A percentile compares a stretch with the other conserved stretches of the same genome.
Conservation (phyloP, 2,329 filamentous ascomycete species). For the Phialophora expanda region DNA sequence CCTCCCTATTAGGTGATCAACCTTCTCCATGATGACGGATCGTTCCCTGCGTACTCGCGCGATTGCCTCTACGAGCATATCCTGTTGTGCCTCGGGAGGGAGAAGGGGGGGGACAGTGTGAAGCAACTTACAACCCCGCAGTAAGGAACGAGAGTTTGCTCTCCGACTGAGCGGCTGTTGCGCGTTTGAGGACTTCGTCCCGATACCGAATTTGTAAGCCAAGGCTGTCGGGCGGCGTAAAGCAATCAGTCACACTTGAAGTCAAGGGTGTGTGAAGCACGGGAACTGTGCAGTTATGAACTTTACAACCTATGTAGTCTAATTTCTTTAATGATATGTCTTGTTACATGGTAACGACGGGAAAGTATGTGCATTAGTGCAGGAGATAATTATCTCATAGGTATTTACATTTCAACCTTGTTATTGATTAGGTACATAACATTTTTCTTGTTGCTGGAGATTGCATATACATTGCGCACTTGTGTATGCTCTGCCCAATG, state of each 20-base stretch:
- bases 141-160: background rate
- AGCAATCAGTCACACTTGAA: background rate
- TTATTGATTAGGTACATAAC: background rate
- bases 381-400: too few relatives aligned
- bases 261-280: background rate
- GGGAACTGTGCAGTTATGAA: too few relatives aligned
- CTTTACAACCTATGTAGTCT: too few relatives aligned
- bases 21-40: background rate
- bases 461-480: background rate
- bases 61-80: too few relatives aligned
- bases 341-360: too few relatives aligned
- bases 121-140: constrained; percentile 3
- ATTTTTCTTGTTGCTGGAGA: background rate
- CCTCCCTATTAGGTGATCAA: background rate
- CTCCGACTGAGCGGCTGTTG: background rate
- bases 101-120: too few relatives aligned
- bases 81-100: background rate
- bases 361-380: too few relatives aligned
- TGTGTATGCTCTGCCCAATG: background rate
- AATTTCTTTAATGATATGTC: too few relatives aligned
- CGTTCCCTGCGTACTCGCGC: too few relatives aligned
- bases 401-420: background rate
- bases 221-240: background rate
- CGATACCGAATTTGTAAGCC: background rate
- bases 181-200: background rate